A percentile compares a stretch with the other conserved stretches of the same genome.
Conservation (phyloP, 768 basidiomycete genomes). For the Mycena galopus region DNA sequence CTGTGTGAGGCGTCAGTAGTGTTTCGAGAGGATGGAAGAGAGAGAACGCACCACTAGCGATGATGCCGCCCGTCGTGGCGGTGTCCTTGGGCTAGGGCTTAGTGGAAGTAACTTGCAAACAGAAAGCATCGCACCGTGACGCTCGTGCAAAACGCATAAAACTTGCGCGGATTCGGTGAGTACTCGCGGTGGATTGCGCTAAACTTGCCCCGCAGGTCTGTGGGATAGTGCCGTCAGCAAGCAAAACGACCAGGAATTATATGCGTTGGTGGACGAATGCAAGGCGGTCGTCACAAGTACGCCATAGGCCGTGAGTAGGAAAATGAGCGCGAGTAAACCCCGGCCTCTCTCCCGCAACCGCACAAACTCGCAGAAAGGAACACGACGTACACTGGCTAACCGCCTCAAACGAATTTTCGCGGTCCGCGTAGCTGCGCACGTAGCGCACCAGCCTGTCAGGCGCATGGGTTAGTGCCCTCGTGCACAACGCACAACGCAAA, state of each 20-base stretch:
- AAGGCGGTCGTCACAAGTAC: no score
- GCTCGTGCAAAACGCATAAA: constrained; percentile 83
- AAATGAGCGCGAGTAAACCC: no score
- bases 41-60: constrained; percentile 73
- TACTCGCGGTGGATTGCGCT: constrained; percentile 83
- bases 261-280: no score
- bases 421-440: constrained; percentile 79
- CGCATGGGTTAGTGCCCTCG: no score
- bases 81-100: no score
- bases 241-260: no score
- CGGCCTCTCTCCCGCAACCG: not conserved
- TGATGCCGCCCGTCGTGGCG: constrained; percentile 79
- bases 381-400: constrained; percentile 76
- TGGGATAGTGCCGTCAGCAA: not conserved
- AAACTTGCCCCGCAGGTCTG: constrained; percentile 80
- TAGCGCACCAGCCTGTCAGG: constrained; percentile 68
- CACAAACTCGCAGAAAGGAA: not conserved
- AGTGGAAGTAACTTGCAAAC: no score
- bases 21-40: constrained; percentile 38
- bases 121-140: constrained; percentile 78
- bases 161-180: constrained; percentile 79
- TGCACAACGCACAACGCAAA: not conserved
- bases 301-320: no score
- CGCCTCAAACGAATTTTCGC: constrained; percentile 76
- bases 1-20: constrained; percentile 51